Evolutionary conservation across 2,329 filamentous ascomycete species (phyloP).

Genomic region (Exophiala bonariae): DNA sequence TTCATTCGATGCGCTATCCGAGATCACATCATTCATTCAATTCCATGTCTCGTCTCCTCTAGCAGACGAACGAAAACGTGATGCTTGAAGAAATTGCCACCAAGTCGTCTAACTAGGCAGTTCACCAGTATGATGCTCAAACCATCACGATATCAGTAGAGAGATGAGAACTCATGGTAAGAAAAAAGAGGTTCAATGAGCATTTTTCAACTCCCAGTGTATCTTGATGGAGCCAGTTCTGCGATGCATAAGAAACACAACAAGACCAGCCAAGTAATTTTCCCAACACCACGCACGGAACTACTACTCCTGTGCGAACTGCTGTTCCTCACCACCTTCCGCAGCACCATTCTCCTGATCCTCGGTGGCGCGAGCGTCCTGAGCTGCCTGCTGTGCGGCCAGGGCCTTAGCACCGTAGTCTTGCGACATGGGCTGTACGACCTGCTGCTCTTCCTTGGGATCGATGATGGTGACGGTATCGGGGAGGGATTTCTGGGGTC

Average conservation of each 20-base stretch:
- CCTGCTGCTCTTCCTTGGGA: slow-evolving; percentile 98
- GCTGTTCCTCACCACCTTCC: slow-evolving; percentile 38
- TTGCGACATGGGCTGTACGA: slow-evolving; percentile 93
- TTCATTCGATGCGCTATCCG: neutral
- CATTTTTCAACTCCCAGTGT: too few species aligned
- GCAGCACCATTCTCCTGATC: slow-evolving; percentile 41
- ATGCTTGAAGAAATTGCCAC: too few species aligned
- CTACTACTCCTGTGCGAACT: slow-evolving; percentile 48
- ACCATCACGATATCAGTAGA: too few species aligned
- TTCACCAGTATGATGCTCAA: too few species aligned
- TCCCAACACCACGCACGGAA: too few species aligned
- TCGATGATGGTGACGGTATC: slow-evolving; percentile 99
- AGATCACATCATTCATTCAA: too few species aligned
- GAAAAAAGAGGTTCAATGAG: too few species aligned
- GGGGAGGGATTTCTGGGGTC: slow-evolving; percentile 94
- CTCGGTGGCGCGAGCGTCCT: slow-evolving; percentile 59
- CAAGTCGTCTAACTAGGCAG: too few species aligned
- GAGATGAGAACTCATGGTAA: too few species aligned
- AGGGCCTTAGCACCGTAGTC: slow-evolving; percentile 96
- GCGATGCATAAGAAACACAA: neutral
- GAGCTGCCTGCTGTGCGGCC: slow-evolving; percentile 58
- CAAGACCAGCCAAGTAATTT: neutral
- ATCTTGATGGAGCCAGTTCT: too few species aligned
- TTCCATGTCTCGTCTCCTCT: too few species aligned
- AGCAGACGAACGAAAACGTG: too few species aligned